Percentiles rank a stretch among this genome's conserved stretches.
Conservation (phyloP, 345 rosid genomes). For the Rhizophora apiculata region DNA sequence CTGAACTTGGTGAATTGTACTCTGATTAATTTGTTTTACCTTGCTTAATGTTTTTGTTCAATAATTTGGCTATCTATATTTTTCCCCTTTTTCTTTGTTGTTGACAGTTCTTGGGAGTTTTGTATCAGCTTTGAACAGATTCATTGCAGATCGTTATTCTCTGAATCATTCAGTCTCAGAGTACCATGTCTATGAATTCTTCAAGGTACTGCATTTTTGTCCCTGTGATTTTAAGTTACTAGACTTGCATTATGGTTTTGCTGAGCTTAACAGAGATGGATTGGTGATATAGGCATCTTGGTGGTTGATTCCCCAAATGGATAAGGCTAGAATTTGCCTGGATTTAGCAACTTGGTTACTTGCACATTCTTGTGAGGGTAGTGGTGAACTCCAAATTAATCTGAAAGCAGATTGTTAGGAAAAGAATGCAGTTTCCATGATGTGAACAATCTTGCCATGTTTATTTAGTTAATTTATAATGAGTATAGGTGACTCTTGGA, state of each 20-base stretch:
- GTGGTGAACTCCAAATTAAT: not conserved
- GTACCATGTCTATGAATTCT: constrained; percentile 93
- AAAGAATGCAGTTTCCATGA: not conserved
- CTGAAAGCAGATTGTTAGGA: not conserved
- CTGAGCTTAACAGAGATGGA: not conserved
- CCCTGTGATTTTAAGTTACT: not conserved
- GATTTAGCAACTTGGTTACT: not conserved
- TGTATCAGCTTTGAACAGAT: constrained; percentile 86
- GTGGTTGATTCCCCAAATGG: not conserved
- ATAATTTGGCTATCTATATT: constrained; percentile 9
- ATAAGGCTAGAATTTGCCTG: not conserved
- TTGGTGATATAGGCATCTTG: not conserved
- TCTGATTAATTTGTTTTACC: no score
- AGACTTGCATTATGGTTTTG: not conserved
- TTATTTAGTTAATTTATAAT: not conserved
- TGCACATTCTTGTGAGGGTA: not conserved
- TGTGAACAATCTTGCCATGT: not conserved
- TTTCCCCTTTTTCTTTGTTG: constrained; percentile 14
- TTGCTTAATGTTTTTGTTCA: no score
- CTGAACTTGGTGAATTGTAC: no score
- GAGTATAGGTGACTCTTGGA: not conserved
- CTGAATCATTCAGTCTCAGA: constrained; percentile 73
- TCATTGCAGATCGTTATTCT: constrained; percentile 83
- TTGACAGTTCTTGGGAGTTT: constrained; percentile 88
- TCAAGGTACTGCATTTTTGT: constrained; percentile 52